These are phyloP conservation scores for Yarrowia sp. DNA, from an alignment of 805 yeast genomes.

Conservation along the genomic window DNA sequence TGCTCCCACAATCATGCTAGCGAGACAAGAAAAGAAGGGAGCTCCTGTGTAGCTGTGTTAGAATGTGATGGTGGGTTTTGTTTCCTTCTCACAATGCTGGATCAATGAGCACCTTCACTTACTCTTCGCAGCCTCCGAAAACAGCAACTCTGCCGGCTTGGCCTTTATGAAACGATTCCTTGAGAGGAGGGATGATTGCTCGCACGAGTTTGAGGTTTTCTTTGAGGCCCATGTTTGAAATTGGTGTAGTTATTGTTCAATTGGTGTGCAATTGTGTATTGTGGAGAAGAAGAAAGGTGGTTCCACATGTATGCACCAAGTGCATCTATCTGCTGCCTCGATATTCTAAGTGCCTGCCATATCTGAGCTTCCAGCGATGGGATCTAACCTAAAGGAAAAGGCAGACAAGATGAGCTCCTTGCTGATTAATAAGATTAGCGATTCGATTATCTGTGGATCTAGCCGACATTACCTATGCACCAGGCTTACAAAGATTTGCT, in stretches of 20 bases:
- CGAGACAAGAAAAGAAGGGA: slow-evolving; percentile 87
- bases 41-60: slow-evolving; percentile 82
- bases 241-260: background rate
- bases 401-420: too few species aligned
- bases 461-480: too few species aligned
- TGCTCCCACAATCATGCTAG: slow-evolving; percentile 83
- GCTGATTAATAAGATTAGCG: too few species aligned
- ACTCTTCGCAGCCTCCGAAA: slow-evolving; percentile 92
- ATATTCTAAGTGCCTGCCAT: slow-evolving; percentile 21
- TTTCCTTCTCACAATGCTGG: too few species aligned
- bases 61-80: background rate
- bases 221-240: slow-evolving; percentile 23
- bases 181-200: slow-evolving; percentile 75
- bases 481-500: too few species aligned
- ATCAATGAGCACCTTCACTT: slow-evolving; percentile 42
- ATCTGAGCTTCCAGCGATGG: slow-evolving; percentile 25
- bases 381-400: slow-evolving; percentile 3
- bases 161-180: slow-evolving; percentile 80
- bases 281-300: background rate
- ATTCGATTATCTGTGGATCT: too few species aligned
- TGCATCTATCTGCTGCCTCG: slow-evolving; percentile 28
- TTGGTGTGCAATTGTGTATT: background rate
- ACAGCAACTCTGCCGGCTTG: slow-evolving; percentile 88
- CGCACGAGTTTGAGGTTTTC: slow-evolving; percentile 55
- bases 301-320: background rate